Conservation (phyloP, 176 grass and related monocot genomes). For the Lolium rigidum region DNA sequence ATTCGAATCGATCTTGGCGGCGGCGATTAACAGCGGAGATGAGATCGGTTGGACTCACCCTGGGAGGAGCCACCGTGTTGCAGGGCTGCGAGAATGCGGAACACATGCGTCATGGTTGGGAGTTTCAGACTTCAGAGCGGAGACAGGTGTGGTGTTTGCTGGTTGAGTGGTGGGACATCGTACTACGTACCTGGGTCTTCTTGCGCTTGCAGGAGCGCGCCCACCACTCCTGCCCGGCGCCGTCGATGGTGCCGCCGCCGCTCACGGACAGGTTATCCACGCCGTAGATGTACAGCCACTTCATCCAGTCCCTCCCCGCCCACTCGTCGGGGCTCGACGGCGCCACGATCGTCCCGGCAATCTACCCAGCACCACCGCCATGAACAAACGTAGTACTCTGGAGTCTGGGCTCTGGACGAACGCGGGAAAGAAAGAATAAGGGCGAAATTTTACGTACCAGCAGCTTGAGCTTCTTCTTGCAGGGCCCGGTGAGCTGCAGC, state of each 20-base stretch:
- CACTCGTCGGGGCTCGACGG: constrained; percentile 67
- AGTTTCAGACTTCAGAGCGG: neutral
- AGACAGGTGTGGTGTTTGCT: neutral
- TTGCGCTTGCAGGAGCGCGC: constrained; percentile 74
- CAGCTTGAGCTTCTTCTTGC: constrained; percentile 69
- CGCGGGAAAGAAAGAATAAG: neutral
- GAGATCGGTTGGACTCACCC: constrained; percentile 19
- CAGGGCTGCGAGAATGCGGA: constrained; percentile 54
- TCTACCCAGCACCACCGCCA: constrained; percentile 14
- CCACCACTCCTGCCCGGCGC: constrained; percentile 83
- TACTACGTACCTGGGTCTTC: constrained; percentile 43
- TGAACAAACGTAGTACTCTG: neutral
- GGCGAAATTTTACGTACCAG: constrained; percentile 46
- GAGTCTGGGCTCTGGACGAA: neutral
- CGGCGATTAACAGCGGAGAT: neutral
- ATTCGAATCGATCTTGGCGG: neutral
- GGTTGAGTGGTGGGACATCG: neutral
- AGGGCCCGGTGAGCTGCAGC: constrained; percentile 64
- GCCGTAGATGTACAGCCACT: constrained; percentile 75
- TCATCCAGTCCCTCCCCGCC: constrained; percentile 53
- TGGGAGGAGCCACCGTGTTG: constrained; percentile 53
- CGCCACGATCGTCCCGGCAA: constrained; percentile 57
- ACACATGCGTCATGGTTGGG: neutral
- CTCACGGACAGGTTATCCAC: constrained; percentile 55
- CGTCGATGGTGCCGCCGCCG: constrained; percentile 82